Base-by-base conservation (phyloP, 73 alveolate genomes). In the Loxodes magnus region DNA sequence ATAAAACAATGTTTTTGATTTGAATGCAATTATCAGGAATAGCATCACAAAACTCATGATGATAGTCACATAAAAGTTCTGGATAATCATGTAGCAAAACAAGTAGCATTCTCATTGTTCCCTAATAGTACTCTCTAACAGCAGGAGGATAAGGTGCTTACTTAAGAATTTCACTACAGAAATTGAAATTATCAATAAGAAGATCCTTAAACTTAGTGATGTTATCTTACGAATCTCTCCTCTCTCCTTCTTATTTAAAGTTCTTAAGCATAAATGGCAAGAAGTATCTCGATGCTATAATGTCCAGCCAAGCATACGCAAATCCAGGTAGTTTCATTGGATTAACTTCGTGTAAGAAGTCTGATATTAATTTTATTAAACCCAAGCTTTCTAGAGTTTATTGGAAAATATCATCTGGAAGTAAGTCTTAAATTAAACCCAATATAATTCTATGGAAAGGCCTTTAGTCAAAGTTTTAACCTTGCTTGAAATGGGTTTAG, bases 301-400 rank as follows among this genome's bases (percentile, higher is more conserved):
- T 74, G 48, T 93, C 98, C 16, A 89, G 61, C 99, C 99, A 93
- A 9, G 97, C 92, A 63, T 81, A 84, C 24, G 96, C 67, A 57
- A 93, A 93, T 12, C 93, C 96, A 12, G 99, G 99, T 55, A 76
- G 88, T 30, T 71, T 59, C 24, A 55, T 55, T 1, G 99, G 99
- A 25, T 83, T 74, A 7, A 79, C 73, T 42, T 66, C 57, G 56
- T 80, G 80, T 64, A 93, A 74, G 61, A 88, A 74, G 31, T 77
- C 90, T 6, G 98, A 93, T 26, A 93, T n/a, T 61, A 71, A 48
- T 67, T 64, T 19, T 69, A 64, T 34, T 74, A 57, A 67, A 67
- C 67, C 30, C 64, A 64, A 10, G 58, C 23, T 30, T 56, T 56
- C 46, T 80, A 51, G 28, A 73, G n/a, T n/a, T n/a, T n/a, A n/a